Percentiles rank a stretch among this genome's conserved stretches.
Evolutionary conservation across 371 early-diverging fungal species (phyloP).

Genomic region (Rhizomucor miehei): DNA sequence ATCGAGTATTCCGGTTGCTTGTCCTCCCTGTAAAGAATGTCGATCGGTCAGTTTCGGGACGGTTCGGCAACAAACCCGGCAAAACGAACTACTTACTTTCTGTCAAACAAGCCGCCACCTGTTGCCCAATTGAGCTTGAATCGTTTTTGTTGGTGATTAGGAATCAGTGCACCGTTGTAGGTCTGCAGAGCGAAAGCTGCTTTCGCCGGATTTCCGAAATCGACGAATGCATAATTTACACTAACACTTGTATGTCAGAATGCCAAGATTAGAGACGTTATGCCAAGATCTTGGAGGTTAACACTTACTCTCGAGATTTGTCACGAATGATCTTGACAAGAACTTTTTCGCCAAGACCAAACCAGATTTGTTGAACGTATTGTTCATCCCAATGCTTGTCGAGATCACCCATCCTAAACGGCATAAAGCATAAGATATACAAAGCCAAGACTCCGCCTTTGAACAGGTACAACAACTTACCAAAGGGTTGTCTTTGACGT

Average conservation of each 20-base stretch:
- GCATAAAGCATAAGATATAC: neutral
- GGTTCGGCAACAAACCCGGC: neutral
- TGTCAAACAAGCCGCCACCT: constrained; percentile 60
- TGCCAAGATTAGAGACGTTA: neutral
- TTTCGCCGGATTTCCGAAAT: constrained; percentile 48
- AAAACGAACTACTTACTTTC: constrained; percentile 23
- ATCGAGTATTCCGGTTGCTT: constrained; percentile 73
- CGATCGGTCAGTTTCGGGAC: neutral
- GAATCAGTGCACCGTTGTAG: constrained; percentile 77
- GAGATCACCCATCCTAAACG: constrained; percentile 76
- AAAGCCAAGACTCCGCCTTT: neutral
- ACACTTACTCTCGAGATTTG: constrained; percentile 54
- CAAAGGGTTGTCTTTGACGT: constrained; percentile 11
- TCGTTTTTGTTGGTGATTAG: constrained; percentile 62
- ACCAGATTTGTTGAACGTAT: constrained; percentile 72
- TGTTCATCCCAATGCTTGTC: constrained; percentile 87
- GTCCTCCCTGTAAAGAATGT: constrained; percentile 37
- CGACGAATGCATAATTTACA: constrained; percentile 79
- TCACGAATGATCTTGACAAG: constrained; percentile 89
- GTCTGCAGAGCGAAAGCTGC: constrained; percentile 22
- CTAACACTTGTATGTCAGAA: constrained; percentile 33
- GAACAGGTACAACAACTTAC: constrained; percentile 1
- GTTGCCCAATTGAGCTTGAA: constrained; percentile 74
- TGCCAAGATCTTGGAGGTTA: neutral
- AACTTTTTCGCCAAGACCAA: constrained; percentile 63